Conservation (phyloP, 345 rosid species). For the Aurinia saxatilis region DNA sequence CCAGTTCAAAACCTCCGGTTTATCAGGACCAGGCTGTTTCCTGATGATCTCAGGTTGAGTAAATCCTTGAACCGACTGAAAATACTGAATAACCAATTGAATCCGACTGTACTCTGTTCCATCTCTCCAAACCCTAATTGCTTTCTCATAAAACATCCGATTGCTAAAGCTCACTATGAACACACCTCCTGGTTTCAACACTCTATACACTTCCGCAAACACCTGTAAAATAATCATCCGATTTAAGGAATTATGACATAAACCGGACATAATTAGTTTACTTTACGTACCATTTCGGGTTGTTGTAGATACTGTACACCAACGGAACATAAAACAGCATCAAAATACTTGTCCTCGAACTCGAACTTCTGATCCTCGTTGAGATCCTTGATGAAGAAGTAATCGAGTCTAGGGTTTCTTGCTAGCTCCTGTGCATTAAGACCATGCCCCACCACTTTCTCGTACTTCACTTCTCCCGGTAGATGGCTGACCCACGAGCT, state of each 20-base stretch:
- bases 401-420: slow-evolving; percentile 30
- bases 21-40: slow-evolving; percentile 33
- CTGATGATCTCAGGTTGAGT: slow-evolving; percentile 59
- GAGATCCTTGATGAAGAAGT: slow-evolving; percentile 45
- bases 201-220: slow-evolving; percentile 64
- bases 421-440: slow-evolving; percentile 91
- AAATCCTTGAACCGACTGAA: slow-evolving; percentile 69
- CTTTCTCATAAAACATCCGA: slow-evolving; percentile 87
- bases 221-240: slow-evolving; percentile 33
- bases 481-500: slow-evolving; percentile 94
- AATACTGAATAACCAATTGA: slow-evolving; percentile 73
- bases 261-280: neutral
- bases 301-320: slow-evolving; percentile 85
- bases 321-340: slow-evolving; percentile 71
- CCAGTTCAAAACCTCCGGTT: slow-evolving; percentile 37
- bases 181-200: slow-evolving; percentile 72
- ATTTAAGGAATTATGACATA: neutral
- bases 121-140: slow-evolving; percentile 72
- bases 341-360: slow-evolving; percentile 47
- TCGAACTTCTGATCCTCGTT: slow-evolving; percentile 59
- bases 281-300: slow-evolving; percentile 86
- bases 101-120: slow-evolving; percentile 60
- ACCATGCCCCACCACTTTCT: slow-evolving; percentile 85
- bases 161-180: slow-evolving; percentile 88
- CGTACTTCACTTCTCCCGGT: slow-evolving; percentile 52